Percentiles rank a stretch among this genome's conserved stretches.
phyloP scores from a whole-genome alignment of 2,329 filamentous ascomycete species.

The Verticillium nonalfalfae region DNA sequence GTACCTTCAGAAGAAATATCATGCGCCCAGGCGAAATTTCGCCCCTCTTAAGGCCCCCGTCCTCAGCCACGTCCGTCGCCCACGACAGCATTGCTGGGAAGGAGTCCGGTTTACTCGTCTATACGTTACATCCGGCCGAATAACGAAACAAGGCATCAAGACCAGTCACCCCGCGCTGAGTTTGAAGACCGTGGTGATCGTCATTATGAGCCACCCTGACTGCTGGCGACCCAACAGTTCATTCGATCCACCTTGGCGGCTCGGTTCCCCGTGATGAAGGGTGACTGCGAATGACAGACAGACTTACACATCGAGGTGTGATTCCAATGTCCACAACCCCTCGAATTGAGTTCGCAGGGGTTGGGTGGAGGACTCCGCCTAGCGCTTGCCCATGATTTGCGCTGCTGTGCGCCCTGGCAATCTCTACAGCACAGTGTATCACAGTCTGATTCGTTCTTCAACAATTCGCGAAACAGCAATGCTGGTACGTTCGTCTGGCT shows the following conservation, averaged over 20 bases:
- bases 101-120: background rate
- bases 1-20: no score
- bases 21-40: no score
- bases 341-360: background rate
- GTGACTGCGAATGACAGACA: background rate
- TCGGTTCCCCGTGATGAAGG: background rate
- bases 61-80: no score
- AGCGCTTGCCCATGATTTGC: background rate
- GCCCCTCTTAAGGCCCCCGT: no score
- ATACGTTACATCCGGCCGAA: background rate
- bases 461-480: no score
- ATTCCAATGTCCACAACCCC: background rate
- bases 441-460: no score
- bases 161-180: no score
- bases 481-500: no score
- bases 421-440: background rate
- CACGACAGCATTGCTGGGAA: no score
- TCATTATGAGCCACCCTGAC: background rate
- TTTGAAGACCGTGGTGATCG: background rate
- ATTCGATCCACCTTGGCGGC: background rate
- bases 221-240: background rate
- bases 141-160: background rate
- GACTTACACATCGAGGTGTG: background rate
- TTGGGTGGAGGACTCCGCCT: background rate
- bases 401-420: background rate